Conservation (phyloP, 1,284 basidiomycete genomes). For the Cryptococcus wingfieldii region DNA sequence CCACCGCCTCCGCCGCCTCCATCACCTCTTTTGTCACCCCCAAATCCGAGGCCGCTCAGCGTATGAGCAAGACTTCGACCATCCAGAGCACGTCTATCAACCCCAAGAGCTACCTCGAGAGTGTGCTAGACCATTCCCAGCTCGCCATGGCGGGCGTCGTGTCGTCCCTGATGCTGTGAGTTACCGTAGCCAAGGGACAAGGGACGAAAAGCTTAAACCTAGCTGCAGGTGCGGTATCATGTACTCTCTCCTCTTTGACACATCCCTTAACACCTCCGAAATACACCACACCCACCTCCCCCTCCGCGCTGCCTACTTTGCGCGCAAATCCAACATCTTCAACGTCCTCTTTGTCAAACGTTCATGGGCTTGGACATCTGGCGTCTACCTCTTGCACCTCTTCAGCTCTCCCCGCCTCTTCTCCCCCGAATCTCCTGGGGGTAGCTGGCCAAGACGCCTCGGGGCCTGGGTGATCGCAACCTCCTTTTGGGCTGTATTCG, state of each 20-base stretch:
- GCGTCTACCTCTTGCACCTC: conserved; percentile 56
- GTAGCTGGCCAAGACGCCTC: conserved; percentile 51
- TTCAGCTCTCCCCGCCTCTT: conserved; percentile 19
- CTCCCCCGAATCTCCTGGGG: conserved; percentile 14
- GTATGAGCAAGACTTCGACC: conserved; percentile 28
- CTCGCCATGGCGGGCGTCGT: conserved; percentile 15
- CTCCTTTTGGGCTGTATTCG: conserved; percentile 67
- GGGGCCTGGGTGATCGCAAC: conserved; percentile 64
- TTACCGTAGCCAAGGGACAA: background rate
- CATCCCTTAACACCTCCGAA: conserved; percentile 52
- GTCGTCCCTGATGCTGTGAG: conserved; percentile 25
- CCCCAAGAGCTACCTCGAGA: conserved; percentile 6
- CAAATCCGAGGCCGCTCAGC: conserved; percentile 17
- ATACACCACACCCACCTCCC: conserved; percentile 51
- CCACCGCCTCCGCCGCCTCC: background rate
- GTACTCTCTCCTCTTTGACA: conserved; percentile 59
- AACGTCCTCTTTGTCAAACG: conserved; percentile 86
- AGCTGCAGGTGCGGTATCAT: conserved; percentile 30
- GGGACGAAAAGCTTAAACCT: background rate
- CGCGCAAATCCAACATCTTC: conserved; percentile 72
- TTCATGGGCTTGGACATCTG: conserved; percentile 86
- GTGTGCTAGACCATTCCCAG: conserved; percentile 4
- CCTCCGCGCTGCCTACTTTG: conserved; percentile 60
- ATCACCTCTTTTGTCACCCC: conserved; percentile 15
- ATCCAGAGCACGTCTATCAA: conserved; percentile 15